These are phyloP conservation scores for Hippophae rhamnoides DNA, from an alignment of 306 rosid genomes.

Conservation along the genomic window DNA sequence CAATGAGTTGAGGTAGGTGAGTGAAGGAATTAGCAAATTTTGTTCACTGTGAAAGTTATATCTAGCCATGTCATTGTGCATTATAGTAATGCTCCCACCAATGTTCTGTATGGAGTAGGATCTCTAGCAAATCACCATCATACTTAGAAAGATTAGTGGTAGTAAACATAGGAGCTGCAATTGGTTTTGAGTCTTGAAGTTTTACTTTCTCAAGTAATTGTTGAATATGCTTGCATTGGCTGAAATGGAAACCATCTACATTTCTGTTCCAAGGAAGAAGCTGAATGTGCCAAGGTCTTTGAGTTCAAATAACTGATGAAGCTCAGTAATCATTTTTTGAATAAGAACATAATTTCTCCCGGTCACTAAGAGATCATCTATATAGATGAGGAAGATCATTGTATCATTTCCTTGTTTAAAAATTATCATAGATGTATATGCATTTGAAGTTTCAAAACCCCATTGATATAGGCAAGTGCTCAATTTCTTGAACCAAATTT, in stretches of 20 bases:
- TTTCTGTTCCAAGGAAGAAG: not conserved
- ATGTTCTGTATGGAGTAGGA: not conserved
- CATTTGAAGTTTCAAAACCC: not conserved
- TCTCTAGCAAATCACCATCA: not conserved
- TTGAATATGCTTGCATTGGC: not conserved
- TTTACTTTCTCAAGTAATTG: too few species aligned
- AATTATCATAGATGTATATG: not conserved
- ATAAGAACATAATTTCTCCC: not conserved
- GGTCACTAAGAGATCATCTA: not conserved
- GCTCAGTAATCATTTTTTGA: not conserved
- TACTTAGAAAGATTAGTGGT: not conserved
- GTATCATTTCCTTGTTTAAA: too few species aligned
- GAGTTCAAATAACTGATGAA: not conserved
- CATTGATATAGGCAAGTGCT: not conserved
- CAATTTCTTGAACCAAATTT: not conserved
- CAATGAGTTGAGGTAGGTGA: not conserved
- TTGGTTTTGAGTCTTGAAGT: not conserved
- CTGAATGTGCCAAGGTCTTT: not conserved
- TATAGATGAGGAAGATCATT: too few species aligned
- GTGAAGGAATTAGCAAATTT: not conserved
- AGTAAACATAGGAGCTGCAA: not conserved
- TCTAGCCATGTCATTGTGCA: not conserved
- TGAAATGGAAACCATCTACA: not conserved
- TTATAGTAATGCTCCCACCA: not conserved
- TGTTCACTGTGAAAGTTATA: not conserved